Evolutionary conservation across 148 eudicot species (phyloP), one percentile per base, ranked within the genome.

Genomic region (Rhododendron williamsianum): DNA sequence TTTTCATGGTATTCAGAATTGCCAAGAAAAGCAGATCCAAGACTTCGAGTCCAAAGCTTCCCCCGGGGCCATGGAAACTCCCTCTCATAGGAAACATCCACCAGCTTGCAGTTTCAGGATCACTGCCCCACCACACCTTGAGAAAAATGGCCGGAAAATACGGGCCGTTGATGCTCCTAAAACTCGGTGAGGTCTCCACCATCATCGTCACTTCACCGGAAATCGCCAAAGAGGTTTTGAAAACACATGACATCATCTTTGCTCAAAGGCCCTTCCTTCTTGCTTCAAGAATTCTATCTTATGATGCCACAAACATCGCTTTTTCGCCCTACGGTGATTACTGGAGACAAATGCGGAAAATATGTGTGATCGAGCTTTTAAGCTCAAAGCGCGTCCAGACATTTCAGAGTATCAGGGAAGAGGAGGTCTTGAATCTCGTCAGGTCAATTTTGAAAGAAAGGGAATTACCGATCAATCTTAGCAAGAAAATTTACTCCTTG

Each of bases 1-100:
- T 78, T 78, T 46, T 78, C 54, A 46, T 78, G 35, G 36, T 25
- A 11, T n/a, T n/a, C 35, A 46, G 12, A 78, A 41, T 19, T 43
- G 10, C 48, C 8, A 77, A 77, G 30, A 43, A 19, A 43, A 77
- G 7, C 33, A 23, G 4, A 46, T 4, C 36, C 58, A 78, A n/a
- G 33, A 78, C 35, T n/a, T 12, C 36, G 15, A 78, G 15, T n/a
- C 35, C 56, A 46, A 78, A 46, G 81, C 81, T 78, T 46, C 81
- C 81, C 12, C 81, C 81, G 11, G 54, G 54, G 35, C 81, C 81
- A 78, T 4, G 36, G 81, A 48, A n/a, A 5, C 56, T 78, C 51
- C 81, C 81, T n/a, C 81, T 78, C 56, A 46, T 78, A 45, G 81
- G 81, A 4, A 78, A 78, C 81, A n/a, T 78, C 21, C 56, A 78